Evolutionary conservation across 148 eudicot genomes (phyloP), one percentile per base, ranked within the genome.

Genomic region (Euryodendron excelsum): DNA sequence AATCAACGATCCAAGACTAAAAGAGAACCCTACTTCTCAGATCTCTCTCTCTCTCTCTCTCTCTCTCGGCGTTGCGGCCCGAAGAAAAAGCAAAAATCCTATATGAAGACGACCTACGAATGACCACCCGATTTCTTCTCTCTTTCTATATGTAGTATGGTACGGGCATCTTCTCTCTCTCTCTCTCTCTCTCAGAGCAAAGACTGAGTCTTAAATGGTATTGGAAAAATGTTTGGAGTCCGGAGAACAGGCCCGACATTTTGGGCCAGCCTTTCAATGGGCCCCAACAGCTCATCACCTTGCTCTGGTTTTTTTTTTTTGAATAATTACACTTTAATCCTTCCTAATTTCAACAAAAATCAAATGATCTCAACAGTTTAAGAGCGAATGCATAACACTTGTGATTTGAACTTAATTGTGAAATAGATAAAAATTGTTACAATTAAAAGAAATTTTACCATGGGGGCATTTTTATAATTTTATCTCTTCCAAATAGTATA

Each of bases 211-310:
- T 36, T 36, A 58, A 59, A 58, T 25, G 53, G 27, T 10, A 75
- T 75, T 75, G 36, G 58, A 75, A 58, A 65, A 18, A 44, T 18
- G 39, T 75, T 62, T 75, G 78, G 78, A 62, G 58, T 75, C 78
- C 78, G 78, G 28, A 7, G 18, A 27, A 0, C n/a, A 18, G 52
- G 10, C 53, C 56, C 68, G 68, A 53, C 68, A 36, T 23, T 74
- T 30, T 33, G 69, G 39, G 56, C 78, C 78, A 75, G 78, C 69
- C 69, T 75, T 75, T 28, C 27, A 0, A 20, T 20, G 55, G 77
- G 47, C 28, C 55, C n/a, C n/a, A n/a, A n/a, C n/a, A n/a, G n/a
- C n/a, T n/a, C n/a, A n/a, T n/a, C n/a, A n/a, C n/a, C n/a, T n/a
- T n/a, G n/a, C n/a, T n/a, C n/a, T n/a, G n/a, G n/a, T n/a, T n/a